Evolutionary conservation across 2,329 filamentous ascomycete genomes (phyloP), one percentile per base, ranked within the genome.

Genomic region (Fusarium secorum): DNA sequence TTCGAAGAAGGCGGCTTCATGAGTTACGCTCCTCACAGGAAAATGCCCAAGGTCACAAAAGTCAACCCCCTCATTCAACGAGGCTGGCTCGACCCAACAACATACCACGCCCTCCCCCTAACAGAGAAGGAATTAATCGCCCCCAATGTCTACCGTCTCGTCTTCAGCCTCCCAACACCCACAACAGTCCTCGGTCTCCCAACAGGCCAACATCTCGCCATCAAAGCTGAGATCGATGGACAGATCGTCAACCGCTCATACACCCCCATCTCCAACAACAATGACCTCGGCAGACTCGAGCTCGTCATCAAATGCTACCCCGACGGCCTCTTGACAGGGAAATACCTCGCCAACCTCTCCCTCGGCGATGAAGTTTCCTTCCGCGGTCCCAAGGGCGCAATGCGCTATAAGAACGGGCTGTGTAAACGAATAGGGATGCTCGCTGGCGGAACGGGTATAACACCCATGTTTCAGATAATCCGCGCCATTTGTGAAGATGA

Each of bases 401-500:
- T 89, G 85, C 80, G 80, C 14, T 88, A 89, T 74, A 75, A 75
- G 20, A 81, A 79, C 24, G 81, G 80, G 1, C 77, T 83, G 2
- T 80, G 78, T 52, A 81, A 79, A 68, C 77, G 80, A 44, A 83
- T 89, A 42, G 86, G 86, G 60, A 88, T 89, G 87, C 75, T 89
- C 2, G 86, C 85, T 3, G 86, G 86, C 1, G 79, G 79, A 11
- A 80, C 79, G 0, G 79, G 79, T 15, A 79, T 80, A 38, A 80
- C 45, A 1, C 78, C 79, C 15, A 79, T 81, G 77, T 81, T 75
- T 58, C 88, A 91, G 74, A 78, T 91, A 11, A 89, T 91, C 73
- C 85, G 88, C 7, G 87, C 88, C 45, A 89, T 91, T 60, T 89
- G 87, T 73, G 88, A 90, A 73, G 86, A 90, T 58, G 81, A 85